A percentile compares a stretch with the other conserved stretches of the same genome.
These are phyloP conservation scores for Acanthamoeba royreba DNA, from an alignment of 208 protist species.

Conservation along the genomic window DNA sequence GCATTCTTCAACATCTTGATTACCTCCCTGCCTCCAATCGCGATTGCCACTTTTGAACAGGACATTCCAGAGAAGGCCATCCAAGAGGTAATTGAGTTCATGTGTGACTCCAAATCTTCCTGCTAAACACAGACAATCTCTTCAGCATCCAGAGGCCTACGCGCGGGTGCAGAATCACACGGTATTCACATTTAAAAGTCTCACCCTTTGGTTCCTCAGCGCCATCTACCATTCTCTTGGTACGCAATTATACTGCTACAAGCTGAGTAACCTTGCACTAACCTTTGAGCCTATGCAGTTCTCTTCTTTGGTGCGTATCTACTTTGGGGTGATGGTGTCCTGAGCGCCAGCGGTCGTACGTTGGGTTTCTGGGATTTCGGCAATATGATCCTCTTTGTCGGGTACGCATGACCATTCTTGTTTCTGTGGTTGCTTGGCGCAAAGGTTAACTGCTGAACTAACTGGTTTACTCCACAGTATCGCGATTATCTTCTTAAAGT, in stretches of 20 bases:
- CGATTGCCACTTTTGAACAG: neutral
- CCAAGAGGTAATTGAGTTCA: constrained; percentile 74
- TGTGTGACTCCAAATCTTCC: constrained; percentile 89
- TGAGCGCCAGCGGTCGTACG: neutral
- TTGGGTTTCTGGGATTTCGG: neutral
- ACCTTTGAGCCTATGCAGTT: neutral
- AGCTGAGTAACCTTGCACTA: neutral
- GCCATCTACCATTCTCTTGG: neutral
- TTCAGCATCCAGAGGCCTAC: constrained; percentile 88
- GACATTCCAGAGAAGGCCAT: neutral
- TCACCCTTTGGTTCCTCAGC: neutral
- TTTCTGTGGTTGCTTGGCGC: neutral
- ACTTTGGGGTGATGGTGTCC: neutral
- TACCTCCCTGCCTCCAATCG: neutral
- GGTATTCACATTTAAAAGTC: neutral
- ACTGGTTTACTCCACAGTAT: neutral
- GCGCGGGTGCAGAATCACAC: constrained; percentile 48
- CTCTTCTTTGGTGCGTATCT: neutral
- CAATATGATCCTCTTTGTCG: neutral
- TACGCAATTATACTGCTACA: neutral
- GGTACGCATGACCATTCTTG: neutral
- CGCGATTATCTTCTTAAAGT: neutral
- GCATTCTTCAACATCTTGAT: constrained; percentile 7
- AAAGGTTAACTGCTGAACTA: neutral
- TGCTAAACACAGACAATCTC: constrained; percentile 83